These are phyloP conservation scores for Hypoxylon subgilvum DNA, from an alignment of 495 filamentous ascomycete species.

Conservation along the genomic window DNA sequence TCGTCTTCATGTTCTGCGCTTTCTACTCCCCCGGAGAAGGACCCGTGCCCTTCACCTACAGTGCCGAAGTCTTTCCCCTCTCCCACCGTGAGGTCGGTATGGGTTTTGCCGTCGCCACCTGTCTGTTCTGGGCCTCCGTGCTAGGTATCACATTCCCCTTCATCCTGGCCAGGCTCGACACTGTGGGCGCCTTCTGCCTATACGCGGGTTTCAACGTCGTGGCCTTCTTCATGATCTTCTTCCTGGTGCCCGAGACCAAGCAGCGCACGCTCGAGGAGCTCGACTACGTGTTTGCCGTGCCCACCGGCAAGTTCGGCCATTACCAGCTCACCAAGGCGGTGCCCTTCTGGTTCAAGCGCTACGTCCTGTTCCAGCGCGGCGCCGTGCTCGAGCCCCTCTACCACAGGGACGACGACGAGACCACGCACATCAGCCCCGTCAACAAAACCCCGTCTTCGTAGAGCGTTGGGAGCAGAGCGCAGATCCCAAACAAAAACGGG, in stretches of 20 bases:
- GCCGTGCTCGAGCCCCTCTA: constrained; percentile 69
- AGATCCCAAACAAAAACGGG: too few relatives aligned
- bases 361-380: constrained; percentile 62
- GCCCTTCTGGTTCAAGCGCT: constrained; percentile 73
- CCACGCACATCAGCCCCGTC: too few relatives aligned
- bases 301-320: constrained; percentile 63
- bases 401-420: constrained; percentile 40
- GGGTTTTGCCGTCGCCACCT: constrained; percentile 73
- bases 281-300: constrained; percentile 82
- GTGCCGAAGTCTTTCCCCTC: constrained; percentile 78
- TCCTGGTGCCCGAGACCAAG: constrained; percentile 72
- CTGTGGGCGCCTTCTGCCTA: constrained; percentile 63
- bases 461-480: too few relatives aligned
- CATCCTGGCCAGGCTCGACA: constrained; percentile 60
- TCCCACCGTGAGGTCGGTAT: constrained; percentile 78
- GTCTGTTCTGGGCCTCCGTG: constrained; percentile 69
- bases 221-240: constrained; percentile 70
- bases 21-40: constrained; percentile 83
- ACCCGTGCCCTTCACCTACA: constrained; percentile 82
- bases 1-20: constrained; percentile 73
- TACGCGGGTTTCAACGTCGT: constrained; percentile 69
- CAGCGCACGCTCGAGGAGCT: constrained; percentile 76
- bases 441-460: background rate
- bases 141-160: constrained; percentile 70
- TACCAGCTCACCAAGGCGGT: constrained; percentile 70